Base-by-base conservation (phyloP, 768 basidiomycete species). In the Collybiopsis confluens region DNA sequence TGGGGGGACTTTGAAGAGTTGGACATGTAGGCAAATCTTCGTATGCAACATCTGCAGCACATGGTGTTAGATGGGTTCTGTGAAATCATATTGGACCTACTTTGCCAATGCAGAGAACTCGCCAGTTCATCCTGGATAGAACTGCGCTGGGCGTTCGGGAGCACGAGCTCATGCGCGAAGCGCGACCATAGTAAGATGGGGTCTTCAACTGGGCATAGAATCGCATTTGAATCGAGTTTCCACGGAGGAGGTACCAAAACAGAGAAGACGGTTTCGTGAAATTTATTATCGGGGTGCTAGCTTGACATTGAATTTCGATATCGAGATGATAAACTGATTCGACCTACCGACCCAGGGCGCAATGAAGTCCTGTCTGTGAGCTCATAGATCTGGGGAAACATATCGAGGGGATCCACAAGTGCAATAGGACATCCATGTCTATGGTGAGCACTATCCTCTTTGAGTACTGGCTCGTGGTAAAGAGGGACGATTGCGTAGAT, bases 351-450 rank as follows among this genome's bases (percentile, higher is more conserved):
- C 11, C 53, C 58, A 48, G 47, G 44, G 27, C 43, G 47, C 7
- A 43, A 46, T 24, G 56, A 48, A 26, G 26, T 11, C 18, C 49
- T 47, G 47, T 65, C 53, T n/a, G 58, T 56, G 16, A 72, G 56
- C 37, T 75, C 69, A 54, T 71, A 78, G 24, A 76, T 61, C 28
- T 66, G 67, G 1, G 78, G 76, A 16, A 74, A 51, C 79, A 83
- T 82, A 60, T 83, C 81, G n/a, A 82, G 65, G 4, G 81, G 81
- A 59, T 83, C 80, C 9, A 81, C 64, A 18, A 82, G 71, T 27
- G 74, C 77, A 33, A 82, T 71, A 10, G 64, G 60, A 11, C 63
- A 62, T 18, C 76, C 78, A 56, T 76, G 69, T 49, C 66, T 68
- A 41, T 65, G 65, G 2, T 45, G 2, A 16, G 45, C 23, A 21